A percentile compares a stretch with the other conserved stretches of the same genome.
phyloP scores from a whole-genome alignment of 345 rosid genomes.

The Acer campestre region DNA sequence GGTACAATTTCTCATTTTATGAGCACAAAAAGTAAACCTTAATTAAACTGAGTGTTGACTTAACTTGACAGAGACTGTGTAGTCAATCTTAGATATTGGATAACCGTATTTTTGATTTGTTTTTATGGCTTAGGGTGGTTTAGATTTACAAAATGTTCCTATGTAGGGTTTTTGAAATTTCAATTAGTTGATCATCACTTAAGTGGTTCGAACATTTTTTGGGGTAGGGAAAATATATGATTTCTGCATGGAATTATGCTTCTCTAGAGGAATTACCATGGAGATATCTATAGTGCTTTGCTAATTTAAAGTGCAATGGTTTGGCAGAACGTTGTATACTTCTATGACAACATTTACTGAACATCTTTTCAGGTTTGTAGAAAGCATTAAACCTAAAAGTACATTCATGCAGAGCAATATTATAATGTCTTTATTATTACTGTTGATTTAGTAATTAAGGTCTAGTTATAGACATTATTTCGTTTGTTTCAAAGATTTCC shows the following conservation, averaged over 20 bases:
- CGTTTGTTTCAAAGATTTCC: not conserved
- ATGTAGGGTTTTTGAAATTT: slow-evolving; percentile 2
- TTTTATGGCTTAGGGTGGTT: not conserved
- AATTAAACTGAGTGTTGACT: not conserved
- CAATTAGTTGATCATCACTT: not conserved
- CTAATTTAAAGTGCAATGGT: not conserved
- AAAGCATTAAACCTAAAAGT: no score
- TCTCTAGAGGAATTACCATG: not conserved
- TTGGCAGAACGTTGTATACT: not conserved
- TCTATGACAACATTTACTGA: not conserved
- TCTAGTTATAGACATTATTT: not conserved
- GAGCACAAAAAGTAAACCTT: not conserved
- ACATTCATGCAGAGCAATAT: no score
- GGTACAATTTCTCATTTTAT: not conserved
- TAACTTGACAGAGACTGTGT: not conserved
- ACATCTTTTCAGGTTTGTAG: no score
- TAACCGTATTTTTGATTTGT: not conserved
- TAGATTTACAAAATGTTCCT: not conserved
- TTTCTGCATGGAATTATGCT: not conserved
- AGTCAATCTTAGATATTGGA: not conserved
- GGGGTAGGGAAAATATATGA: not conserved
- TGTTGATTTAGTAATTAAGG: not conserved
- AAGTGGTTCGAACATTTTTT: not conserved
- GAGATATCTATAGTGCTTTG: not conserved
- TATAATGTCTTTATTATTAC: not conserved